phyloP scores from a whole-genome alignment of 2,329 filamentous ascomycete genomes.

The Diaporthe helianthi region DNA sequence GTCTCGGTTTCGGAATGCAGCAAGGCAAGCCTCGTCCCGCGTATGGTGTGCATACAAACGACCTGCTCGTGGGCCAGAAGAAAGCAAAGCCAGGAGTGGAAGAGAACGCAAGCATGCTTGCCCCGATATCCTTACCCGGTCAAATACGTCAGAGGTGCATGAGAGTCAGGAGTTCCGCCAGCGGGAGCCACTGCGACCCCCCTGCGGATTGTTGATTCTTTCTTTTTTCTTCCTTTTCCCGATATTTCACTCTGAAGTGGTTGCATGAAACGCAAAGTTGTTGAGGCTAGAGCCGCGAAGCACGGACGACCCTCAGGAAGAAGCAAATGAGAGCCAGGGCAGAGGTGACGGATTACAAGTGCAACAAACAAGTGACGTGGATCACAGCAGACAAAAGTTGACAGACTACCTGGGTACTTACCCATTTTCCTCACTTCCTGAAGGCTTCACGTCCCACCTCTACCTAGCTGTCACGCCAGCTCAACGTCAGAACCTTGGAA shows the following conservation, averaged over 20 bases:
- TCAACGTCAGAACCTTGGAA: neutral
- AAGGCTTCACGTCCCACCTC: neutral
- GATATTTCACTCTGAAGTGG: conserved; percentile 14
- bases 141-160: conserved; percentile 18
- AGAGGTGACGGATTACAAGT: conserved; percentile 3
- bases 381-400: neutral
- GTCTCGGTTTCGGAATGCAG: conserved; percentile 26
- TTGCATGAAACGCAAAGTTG: neutral
- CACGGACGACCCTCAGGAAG: conserved; percentile 20
- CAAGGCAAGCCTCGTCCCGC: conserved; percentile 23
- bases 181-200: conserved; percentile 2
- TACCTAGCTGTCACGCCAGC: neutral
- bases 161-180: conserved; percentile 23
- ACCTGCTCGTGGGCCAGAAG: neutral
- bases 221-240: conserved; percentile 8
- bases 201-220: conserved; percentile 18
- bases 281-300: neutral
- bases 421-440: neutral
- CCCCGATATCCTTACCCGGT: neutral
- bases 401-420: too few species aligned
- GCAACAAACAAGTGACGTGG: neutral
- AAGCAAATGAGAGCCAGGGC: conserved; percentile 15
- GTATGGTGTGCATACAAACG: conserved; percentile 30
- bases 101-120: conserved; percentile 1
- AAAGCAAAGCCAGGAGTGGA: conserved; percentile 13